Base-by-base conservation (phyloP, 2,329 filamentous ascomycete species). In the Dothistroma septosporum region DNA sequence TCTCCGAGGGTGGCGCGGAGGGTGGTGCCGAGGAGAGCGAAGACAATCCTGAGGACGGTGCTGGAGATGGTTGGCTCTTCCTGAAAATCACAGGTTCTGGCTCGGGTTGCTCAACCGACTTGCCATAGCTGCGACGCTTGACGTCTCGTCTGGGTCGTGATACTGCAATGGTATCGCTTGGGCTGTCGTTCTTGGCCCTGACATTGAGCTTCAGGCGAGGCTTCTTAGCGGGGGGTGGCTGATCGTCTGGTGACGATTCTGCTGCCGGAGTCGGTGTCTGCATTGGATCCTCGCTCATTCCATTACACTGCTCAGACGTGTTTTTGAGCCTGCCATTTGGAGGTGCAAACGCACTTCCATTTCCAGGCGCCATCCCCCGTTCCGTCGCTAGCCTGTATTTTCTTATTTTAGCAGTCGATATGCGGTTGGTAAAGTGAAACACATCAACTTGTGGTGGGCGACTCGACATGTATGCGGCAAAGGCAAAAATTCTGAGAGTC, bases 201-300 rank as follows among this genome's bases (percentile, higher is more conserved):
- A 71, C 64, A 22, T 64, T 73, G 32, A 72, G 59, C 61, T 70
- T 72, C 14, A 74, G 57, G 24, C 65, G 64, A 16, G 64, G 62
- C 52, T 66, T 67, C 63, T 70, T 70, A 16, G 64, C 52, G 16
- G 64, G 61, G 16, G 66, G 64, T 48, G 66, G 65, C 24, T 68
- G 62, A 41, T 58, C 22, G 24, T 53, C 46, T 37, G 58, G 33
- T 19, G 53, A 28, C 16, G 62, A 59, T 35, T 63, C 58, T n/a
- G 49, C 55, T 35, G 52, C 57, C 16, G 54, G 32, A 19, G 56
- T 48, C 7, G 57, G 47, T 41, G 57, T 46, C 11, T 57, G 57
- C 10, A 22, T 46, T 22, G 57, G 57, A 31, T 21, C 48, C 49
- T 24, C 49, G 37, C 41, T 22, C 21, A 22, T 32, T 49, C 37